These are phyloP conservation scores for Delonix regia DNA, from an alignment of 306 rosid species.

Conservation along the genomic window DNA sequence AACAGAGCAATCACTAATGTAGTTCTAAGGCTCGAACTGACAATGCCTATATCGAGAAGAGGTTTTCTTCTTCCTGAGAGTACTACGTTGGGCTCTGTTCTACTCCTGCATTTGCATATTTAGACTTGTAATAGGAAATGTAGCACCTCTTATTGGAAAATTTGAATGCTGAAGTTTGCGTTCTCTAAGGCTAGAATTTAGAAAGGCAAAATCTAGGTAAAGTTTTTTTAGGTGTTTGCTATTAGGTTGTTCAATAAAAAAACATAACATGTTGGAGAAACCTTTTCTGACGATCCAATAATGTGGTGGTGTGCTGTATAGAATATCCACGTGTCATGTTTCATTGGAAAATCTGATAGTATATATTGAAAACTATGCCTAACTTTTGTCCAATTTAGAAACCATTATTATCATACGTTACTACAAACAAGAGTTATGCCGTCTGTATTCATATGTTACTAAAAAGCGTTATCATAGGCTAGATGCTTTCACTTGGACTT, in stretches of 20 bases:
- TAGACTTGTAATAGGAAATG: background rate
- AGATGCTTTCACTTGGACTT: background rate
- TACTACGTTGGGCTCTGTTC: constrained; percentile 3
- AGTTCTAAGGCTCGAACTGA: constrained; percentile 5
- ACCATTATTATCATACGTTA: background rate
- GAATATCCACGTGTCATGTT: background rate
- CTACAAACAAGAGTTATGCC: background rate
- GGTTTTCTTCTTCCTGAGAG: background rate
- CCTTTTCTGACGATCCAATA: background rate
- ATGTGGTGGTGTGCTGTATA: background rate
- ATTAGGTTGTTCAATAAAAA: background rate
- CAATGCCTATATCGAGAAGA: background rate
- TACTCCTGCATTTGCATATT: constrained; percentile 13
- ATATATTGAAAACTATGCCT: background rate
- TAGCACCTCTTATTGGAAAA: background rate
- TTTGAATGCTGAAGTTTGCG: background rate
- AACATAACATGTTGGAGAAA: background rate
- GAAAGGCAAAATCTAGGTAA: background rate
- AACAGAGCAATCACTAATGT: background rate
- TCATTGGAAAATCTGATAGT: background rate
- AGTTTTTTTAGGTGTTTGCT: background rate
- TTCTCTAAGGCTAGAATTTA: background rate
- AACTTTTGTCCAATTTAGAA: background rate
- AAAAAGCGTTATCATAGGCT: background rate
- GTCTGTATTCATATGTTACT: background rate